A percentile compares a stretch with the other conserved stretches of the same genome.
These are phyloP conservation scores for Gypsophila paniculata DNA, from an alignment of 179 eudicot species.

Conservation along the genomic window DNA sequence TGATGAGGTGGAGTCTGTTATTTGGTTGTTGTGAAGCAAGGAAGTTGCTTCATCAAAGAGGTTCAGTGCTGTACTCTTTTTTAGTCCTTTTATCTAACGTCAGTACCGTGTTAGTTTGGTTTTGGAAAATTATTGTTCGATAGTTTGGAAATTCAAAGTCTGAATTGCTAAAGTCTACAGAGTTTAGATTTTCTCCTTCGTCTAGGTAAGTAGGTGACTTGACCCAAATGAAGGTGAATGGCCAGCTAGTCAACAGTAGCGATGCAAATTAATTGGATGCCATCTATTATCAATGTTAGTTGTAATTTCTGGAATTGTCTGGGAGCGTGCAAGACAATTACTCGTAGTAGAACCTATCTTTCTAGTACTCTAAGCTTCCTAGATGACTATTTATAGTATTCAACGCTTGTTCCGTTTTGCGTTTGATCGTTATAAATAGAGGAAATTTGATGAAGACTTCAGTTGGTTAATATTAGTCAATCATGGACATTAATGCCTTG, in stretches of 20 bases:
- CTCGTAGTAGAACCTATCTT: no score
- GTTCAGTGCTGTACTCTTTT: not conserved
- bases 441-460: no score
- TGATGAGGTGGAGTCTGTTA: not conserved
- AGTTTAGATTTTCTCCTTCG: not conserved
- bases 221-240: slow-evolving; percentile 5
- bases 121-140: not conserved
- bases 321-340: no score
- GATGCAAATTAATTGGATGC: no score
- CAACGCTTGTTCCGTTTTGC: no score
- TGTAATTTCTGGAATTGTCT: not conserved
- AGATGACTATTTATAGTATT: no score
- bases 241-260: no score
- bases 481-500: not conserved
- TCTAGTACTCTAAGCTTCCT: no score
- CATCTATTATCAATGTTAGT: not conserved
- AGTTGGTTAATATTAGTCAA: not conserved
- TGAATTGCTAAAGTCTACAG: not conserved
- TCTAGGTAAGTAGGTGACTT: not conserved
- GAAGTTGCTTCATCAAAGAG: no score
- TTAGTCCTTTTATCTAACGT: not conserved
- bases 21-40: not conserved
- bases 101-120: not conserved
- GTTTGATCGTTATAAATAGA: no score
- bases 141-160: not conserved